Percentiles rank a stretch among this genome's conserved stretches.
Evolutionary conservation across 2,329 filamentous ascomycete genomes (phyloP).

Genomic region (Tolypocladium pustulatum): DNA sequence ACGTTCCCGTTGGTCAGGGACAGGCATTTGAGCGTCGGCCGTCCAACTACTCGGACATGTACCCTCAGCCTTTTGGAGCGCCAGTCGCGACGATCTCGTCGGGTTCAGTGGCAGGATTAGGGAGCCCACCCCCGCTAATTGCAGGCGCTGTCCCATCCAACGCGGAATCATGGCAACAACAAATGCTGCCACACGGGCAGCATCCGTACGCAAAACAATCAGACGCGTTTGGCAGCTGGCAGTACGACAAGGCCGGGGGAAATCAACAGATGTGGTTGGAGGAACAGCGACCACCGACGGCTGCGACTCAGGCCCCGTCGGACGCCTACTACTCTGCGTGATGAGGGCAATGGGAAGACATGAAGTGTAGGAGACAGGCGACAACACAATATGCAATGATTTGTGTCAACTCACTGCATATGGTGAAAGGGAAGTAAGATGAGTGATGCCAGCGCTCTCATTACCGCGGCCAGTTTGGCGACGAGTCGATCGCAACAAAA

Average conservation of each 20-base stretch:
- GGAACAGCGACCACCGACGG: conserved; percentile 4
- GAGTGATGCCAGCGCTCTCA: neutral
- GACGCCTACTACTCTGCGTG: conserved; percentile 9
- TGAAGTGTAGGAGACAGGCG: neutral
- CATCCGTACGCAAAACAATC: conserved; percentile 25
- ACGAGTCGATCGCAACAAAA: neutral
- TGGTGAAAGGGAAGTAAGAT: neutral
- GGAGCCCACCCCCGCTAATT: conserved; percentile 20
- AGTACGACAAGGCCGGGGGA: conserved; percentile 15
- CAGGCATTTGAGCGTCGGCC: conserved; percentile 32
- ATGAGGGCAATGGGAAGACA: neutral
- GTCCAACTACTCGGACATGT: conserved; percentile 32
- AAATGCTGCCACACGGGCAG: conserved; percentile 17
- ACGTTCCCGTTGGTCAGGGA: conserved; percentile 27
- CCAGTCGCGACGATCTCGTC: conserved; percentile 25
- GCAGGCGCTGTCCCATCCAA: conserved; percentile 19
- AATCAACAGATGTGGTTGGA: conserved; percentile 6
- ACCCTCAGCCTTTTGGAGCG: conserved; percentile 27
- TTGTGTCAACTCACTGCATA: too few species aligned
- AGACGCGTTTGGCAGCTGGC: conserved; percentile 28
- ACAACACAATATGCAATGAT: neutral
- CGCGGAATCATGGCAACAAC: conserved; percentile 34
- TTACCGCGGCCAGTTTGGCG: neutral
- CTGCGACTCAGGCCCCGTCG: conserved; percentile 6
- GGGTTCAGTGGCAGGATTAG: conserved; percentile 21